Evolutionary conservation across 192 early-diverging fungal species (phyloP), one percentile per base, ranked within the genome.

Genomic region (Entophlyctis luteolus): DNA sequence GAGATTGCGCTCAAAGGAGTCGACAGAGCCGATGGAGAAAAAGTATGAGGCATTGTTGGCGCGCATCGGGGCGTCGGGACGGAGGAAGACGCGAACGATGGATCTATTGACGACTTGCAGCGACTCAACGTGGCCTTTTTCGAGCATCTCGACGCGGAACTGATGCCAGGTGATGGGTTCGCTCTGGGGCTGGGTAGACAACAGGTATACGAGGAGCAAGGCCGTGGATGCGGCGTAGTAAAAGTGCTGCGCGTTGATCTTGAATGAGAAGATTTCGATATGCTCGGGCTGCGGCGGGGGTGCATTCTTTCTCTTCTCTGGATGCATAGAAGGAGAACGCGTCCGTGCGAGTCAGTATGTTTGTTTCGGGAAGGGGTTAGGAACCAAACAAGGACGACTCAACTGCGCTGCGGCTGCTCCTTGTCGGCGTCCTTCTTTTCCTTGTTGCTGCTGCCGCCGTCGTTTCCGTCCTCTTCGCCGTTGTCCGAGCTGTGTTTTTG

Each of bases 11-110:
- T 99, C 96, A 84, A 99, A 99, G 34, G 87, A 85, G 39, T 99
- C 96, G 4, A 93, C 82, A 22, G 91, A 93, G 28, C 94, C 96
- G 49, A 98, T 98, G 48, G 93, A 88, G 70, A 98, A 98, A 58
- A 82, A 81, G 73, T 86, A 91, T 16, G 57, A 45, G 25, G 76
- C 37, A 20, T 31, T 27, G 69, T 37, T n/a, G 25, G 34, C 32
- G 29, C 53, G 53, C 45, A 32, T 28, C 25, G 76, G 79, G 23
- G 89, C 81, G 48, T 89, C 89, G 25, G 87, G 80, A 3, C 85
- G 79, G 37, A 97, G 76, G 58, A 89, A 81, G 1, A 95, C 94
- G 32, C 87, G 82, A 20, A 95, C 96, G 46, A 85, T 77, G 63
- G 85, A 88, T 56, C 88, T 85, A 81, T 98, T 98, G 42, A 94